Base-by-base conservation (phyloP, 768 basidiomycete genomes). In the Clitopilus passeckerianus region DNA sequence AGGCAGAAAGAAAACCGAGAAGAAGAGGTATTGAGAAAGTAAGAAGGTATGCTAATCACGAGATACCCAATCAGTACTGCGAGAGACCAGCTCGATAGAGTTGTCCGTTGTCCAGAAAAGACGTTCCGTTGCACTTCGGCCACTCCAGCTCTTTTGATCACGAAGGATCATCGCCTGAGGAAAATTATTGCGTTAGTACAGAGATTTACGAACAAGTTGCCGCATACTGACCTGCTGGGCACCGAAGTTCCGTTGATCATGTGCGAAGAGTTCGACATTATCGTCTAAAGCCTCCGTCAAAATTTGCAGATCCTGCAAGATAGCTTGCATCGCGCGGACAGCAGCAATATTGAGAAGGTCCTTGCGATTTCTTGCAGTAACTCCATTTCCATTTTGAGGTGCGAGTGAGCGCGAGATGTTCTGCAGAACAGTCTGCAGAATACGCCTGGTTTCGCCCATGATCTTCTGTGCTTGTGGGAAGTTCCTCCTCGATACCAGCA, bases 141-240 rank as follows among this genome's bases (percentile, higher is more conserved):
- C 86, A 62, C 87, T 97, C 96, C 96, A 98, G 68, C 90, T 90
- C 72, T 93, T 94, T 71, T 99, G 97, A 68, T 95, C 92, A 23
- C 96, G 84, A 12, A 99, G 77, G 59, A 98, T 93, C 87, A 97
- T 95, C 16, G 96, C 96, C 91, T 96, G 63, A 24, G 56, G 37
- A 56, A 20, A 50, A 15, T 41, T 12, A n/a, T 41, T 41, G n/a
- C 14, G 5, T 41, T 41, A n/a, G 12, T 41, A 41, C 14, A 41
- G 60, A 52, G 53, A 59, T 57, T 22, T 65, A 18, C 55, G 46
- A 5, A 14, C 43, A 34, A 60, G 61, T 41, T 12, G 37, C 5
- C 37, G 37, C 37, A 9, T 41, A 73, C 78, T 59, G 63, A 93
- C 93, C 86, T 97, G 97, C 71, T 99, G 97, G 59, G 97, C 95